Evolutionary conservation across 306 rosid species (phyloP), one percentile per base, ranked within the genome.

Genomic region (Inga laurina): DNA sequence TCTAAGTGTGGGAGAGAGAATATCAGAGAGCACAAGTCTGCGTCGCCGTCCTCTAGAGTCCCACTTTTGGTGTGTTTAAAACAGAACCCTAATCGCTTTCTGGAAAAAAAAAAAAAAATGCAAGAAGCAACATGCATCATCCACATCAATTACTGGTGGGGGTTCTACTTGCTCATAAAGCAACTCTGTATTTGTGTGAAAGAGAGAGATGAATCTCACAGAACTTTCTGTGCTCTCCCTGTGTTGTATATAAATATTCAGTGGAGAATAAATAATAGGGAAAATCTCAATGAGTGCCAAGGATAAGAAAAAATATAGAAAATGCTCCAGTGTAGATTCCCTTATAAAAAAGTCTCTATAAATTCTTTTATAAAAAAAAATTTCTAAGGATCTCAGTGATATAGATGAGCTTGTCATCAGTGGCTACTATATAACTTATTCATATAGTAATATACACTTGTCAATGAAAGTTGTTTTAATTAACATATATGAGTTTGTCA

Each of bases 141-240:
- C 22, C 62, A 35, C n/a, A 62, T 72, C 19, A 72, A 39, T 6
- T 39, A 39, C 24, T 78, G 69, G 76, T 51, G 32, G 48, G 75
- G 46, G 34, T 30, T 16, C 71, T 67, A 51, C 41, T 7, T 41
- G n/a, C 22, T 5, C 18, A 24, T 1, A 41, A 66, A 66, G 71
- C 21, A 66, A 65, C 54, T 49, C 54, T 14, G 14, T 39, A 39
- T 39, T 39, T 39, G 68, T 4, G 59, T n/a, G 34, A 59, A 10
- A 9, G 66, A 59, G 66, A 72, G 51, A 32, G 65, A 44, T 79
- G 87, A 84, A 84, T 84, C 81, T 66, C 14, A 66, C 65, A 74
- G 81, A 79, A 79, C 72, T 75, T 66, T 79, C 21, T 74, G 56
- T 41, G 35, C 41, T 59, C 5, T 59, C 2, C 1, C 4, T 22